Evolutionary conservation across 805 yeast genomes (phyloP).

Genomic region (Starmerella stigmatis): DNA sequence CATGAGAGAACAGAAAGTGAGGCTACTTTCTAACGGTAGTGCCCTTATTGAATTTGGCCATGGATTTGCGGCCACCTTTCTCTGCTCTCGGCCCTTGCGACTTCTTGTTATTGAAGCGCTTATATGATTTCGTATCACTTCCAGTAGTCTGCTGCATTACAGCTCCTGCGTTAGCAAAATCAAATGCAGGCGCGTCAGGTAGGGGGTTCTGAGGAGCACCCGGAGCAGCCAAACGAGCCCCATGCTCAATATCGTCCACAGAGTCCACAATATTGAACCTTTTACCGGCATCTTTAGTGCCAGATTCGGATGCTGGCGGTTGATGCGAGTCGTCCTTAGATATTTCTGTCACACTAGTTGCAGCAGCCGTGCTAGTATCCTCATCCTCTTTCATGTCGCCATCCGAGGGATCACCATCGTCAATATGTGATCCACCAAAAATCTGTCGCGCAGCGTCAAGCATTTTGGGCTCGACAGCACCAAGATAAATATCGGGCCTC

Average conservation of each 20-base stretch:
- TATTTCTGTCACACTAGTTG: neutral
- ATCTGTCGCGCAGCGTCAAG: neutral
- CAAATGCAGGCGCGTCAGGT: conserved; percentile 23
- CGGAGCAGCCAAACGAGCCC: conserved; percentile 1
- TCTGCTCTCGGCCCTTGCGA: conserved; percentile 2
- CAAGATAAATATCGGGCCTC: neutral
- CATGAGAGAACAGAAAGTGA: no score
- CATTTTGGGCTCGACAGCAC: neutral
- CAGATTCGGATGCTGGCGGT: neutral
- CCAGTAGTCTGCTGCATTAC: conserved; percentile 19
- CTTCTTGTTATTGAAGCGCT: neutral
- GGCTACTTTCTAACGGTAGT: conserved; percentile 13
- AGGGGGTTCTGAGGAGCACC: neutral
- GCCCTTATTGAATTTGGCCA: conserved; percentile 17
- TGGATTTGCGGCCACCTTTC: conserved; percentile 14
- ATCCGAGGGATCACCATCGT: no score
- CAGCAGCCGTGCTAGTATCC: neutral
- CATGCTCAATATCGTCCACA: conserved; percentile 17
- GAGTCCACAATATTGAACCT: conserved; percentile 19
- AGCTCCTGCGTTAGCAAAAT: conserved; percentile 25
- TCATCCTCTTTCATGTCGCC: neutral
- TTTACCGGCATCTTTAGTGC: conserved; percentile 3
- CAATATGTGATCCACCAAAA: neutral
- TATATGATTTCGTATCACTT: conserved; percentile 3
- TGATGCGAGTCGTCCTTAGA: neutral